These are phyloP conservation scores for Iodosphaeria phyllophila DNA, from an alignment of 2,329 filamentous ascomycete genomes.

Conservation along the genomic window DNA sequence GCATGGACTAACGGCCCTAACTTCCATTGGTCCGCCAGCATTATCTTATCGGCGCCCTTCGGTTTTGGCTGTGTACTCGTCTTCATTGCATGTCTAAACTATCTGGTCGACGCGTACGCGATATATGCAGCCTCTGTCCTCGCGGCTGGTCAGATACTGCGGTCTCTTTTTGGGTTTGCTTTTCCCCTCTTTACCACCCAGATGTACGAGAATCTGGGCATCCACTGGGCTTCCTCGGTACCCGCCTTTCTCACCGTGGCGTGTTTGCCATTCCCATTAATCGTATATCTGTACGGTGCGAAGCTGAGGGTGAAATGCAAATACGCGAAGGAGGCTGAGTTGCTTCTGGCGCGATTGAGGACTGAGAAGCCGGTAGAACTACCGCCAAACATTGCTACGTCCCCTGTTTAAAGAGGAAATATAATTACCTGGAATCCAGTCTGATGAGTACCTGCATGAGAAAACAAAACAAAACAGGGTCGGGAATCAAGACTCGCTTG, in stretches of 20 bases:
- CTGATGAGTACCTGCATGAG: no score
- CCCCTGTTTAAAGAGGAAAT: no score
- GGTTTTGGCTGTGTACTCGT: constrained; percentile 24
- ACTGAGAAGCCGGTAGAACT: constrained; percentile 4
- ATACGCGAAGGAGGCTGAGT: constrained; percentile 46
- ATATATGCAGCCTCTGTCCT: constrained; percentile 45
- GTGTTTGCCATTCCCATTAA: constrained; percentile 55
- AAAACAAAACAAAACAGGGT: no score
- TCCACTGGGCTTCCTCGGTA: constrained; percentile 58
- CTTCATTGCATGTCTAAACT: constrained; percentile 33
- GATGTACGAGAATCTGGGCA: constrained; percentile 41
- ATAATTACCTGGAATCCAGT: no score
- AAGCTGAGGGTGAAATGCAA: constrained; percentile 47
- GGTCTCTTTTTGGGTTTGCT: constrained; percentile 38
- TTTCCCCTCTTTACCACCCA: constrained; percentile 40
- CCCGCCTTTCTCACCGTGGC: constrained; percentile 56
- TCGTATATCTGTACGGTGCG: constrained; percentile 57
- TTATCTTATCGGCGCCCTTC: constrained; percentile 16
- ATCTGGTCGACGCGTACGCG: constrained; percentile 31
- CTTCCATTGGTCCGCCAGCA: constrained; percentile 3
- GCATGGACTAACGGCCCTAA: constrained; percentile 29
- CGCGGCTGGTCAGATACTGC: constrained; percentile 39
- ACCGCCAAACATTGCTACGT: no score
- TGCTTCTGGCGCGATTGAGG: constrained; percentile 36
- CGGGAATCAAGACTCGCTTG: no score